These are phyloP conservation scores for Rosellinia necatrix DNA, from an alignment of 2,329 filamentous ascomycete genomes.

Conservation along the genomic window DNA sequence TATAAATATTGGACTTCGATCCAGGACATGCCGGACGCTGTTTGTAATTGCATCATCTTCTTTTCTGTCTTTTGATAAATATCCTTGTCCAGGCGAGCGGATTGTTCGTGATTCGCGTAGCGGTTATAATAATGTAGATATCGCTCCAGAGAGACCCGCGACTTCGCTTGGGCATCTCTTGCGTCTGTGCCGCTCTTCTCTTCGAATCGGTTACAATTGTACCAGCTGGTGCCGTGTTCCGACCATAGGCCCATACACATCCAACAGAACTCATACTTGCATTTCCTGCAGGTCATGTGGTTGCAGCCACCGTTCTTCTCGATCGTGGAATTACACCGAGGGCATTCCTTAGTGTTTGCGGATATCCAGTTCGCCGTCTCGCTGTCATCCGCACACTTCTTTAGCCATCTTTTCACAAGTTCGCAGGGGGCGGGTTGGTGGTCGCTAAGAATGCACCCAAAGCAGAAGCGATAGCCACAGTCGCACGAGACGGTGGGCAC, in stretches of 20 bases:
- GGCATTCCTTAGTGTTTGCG: slow-evolving; percentile 97
- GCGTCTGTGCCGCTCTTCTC: slow-evolving; percentile 94
- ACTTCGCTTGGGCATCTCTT: slow-evolving; percentile 88
- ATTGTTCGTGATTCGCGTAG: slow-evolving; percentile 98
- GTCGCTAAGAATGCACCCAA: slow-evolving; percentile 86
- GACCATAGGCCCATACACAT: slow-evolving; percentile 99
- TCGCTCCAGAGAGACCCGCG: slow-evolving; percentile 87
- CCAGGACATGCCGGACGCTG: slow-evolving; percentile 94
- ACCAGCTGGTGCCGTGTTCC: slow-evolving; percentile 98
- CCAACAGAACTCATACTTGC: slow-evolving; percentile 74
- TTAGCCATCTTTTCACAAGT: slow-evolving; percentile 92
- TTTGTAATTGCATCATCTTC: slow-evolving; percentile 97
- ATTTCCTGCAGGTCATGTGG: slow-evolving; percentile 47
- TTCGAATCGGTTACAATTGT: slow-evolving; percentile 97
- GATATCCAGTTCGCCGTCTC: slow-evolving; percentile 99
- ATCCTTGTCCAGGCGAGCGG: slow-evolving; percentile 93
- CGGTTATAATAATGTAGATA: slow-evolving; percentile 99
- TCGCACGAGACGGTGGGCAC: slow-evolving; percentile 89
- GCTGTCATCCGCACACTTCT: slow-evolving; percentile 97
- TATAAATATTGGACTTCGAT: slow-evolving; percentile 98
- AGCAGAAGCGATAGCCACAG: slow-evolving; percentile 90
- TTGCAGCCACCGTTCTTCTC: slow-evolving; percentile 78
- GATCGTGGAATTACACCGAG: slow-evolving; percentile 93
- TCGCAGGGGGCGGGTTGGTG: slow-evolving; percentile 93
- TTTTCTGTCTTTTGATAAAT: slow-evolving; percentile 95